A percentile compares a stretch with the other conserved stretches of the same genome.
These are phyloP conservation scores for Coemansia sp. DNA, from an alignment of 192 early-diverging fungal genomes.

Conservation along the genomic window DNA sequence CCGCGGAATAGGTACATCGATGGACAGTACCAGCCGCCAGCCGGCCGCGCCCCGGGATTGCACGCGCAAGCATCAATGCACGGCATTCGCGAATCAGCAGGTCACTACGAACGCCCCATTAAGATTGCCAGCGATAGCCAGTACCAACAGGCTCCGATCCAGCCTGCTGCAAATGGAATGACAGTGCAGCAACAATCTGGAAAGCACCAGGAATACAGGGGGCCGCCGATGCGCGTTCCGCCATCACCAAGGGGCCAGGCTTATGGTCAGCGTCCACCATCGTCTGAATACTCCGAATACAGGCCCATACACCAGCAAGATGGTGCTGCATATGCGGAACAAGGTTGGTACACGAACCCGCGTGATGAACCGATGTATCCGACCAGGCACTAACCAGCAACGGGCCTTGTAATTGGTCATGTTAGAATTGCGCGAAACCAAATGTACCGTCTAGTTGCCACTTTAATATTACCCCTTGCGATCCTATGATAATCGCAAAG, in stretches of 20 bases:
- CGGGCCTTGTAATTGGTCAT: background rate
- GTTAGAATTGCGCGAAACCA: no score
- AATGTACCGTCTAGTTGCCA: no score
- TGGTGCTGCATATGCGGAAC: background rate
- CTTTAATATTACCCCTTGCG: no score
- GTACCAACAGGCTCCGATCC: background rate
- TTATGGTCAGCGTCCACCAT: background rate
- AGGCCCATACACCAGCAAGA: background rate
- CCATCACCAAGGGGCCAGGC: background rate
- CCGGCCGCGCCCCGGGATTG: background rate
- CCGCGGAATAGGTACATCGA: constrained; percentile 4
- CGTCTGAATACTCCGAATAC: background rate
- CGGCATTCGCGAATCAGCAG: background rate
- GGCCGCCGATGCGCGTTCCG: background rate
- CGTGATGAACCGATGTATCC: constrained; percentile 10
- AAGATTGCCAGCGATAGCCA: background rate
- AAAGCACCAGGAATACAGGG: constrained; percentile 4
- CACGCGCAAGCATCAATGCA: constrained; percentile 3
- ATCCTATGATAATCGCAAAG: background rate
- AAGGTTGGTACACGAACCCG: constrained; percentile 4
- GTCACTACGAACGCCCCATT: background rate
- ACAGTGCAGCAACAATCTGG: background rate
- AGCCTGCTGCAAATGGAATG: constrained; percentile 2
- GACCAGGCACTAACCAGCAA: background rate
- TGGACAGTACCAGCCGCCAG: constrained; percentile 3